Base-by-base conservation (phyloP, 73 alveolate genomes). In the Paramecium sexaurelia region DNA sequence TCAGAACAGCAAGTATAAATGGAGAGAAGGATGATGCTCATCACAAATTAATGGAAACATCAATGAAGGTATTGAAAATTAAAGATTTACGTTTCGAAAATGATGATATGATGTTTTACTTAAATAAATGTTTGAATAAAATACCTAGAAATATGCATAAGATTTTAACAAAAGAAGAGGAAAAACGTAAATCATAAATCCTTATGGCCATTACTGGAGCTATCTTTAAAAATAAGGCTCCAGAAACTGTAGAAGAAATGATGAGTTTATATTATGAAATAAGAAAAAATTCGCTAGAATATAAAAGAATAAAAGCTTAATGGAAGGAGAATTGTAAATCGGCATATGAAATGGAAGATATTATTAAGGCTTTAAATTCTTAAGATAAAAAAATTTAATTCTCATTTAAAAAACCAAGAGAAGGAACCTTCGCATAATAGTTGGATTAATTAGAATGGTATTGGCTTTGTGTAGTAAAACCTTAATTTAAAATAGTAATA, bases 21-120 rank as follows among this genome's bases (percentile, higher is more conserved):
- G 69, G 61, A 43, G 94, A 88, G 29, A 68, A 88, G 26, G 67
- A 88, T 6, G 94, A 88, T 22, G 69, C 90, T 32, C 55, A 68
- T 39, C 90, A 78, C 41, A 43, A 45, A 10, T 78, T 78, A 45
- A 9, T 29, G 55, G 90, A 78, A 22, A 22, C 55, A 24, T 22
- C 90, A 20, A 39, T 29, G 73, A 78, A 78, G 24, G 73, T 45
- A 7, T 20, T 78, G 6, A 4, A 37, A 40, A 41, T 78, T 20
- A 78, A 43, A 17, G 90, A 78, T 22, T 6, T 13, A 3, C 68
- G 55, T 17, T 78, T 41, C 10, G 55, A 20, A 6, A 61, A 78
- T 43, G 75, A 37, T 39, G 47, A 24, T 36, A 29, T 78, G 43
- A 40, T 26, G 55, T 22, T 13, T 43, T 78, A 78, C 55, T 17